phyloP scores from a whole-genome alignment of 208 protist species.

The Phytomonas serpens region DNA sequence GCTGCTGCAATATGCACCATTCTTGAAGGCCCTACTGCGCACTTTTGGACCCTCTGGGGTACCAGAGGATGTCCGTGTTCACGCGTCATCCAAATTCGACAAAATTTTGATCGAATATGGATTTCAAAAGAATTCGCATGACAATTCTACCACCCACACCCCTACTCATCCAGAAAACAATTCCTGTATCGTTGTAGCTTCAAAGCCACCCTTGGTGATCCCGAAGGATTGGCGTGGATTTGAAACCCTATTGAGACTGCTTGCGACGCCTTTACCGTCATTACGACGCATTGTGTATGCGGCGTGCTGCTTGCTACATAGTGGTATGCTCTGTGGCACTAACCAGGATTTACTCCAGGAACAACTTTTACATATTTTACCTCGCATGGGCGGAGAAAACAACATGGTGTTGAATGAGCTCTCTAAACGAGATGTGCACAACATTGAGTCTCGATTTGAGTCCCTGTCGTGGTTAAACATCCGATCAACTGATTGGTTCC shows the following conservation, averaged over 20 bases:
- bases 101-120: background rate
- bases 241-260: constrained; percentile 52
- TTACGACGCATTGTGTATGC: constrained; percentile 68
- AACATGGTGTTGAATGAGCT: constrained; percentile 58
- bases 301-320: constrained; percentile 55
- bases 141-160: background rate
- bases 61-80: constrained; percentile 35
- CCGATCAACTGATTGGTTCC: background rate
- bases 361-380: constrained; percentile 39
- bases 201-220: constrained; percentile 29
- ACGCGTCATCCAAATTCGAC: constrained; percentile 10
- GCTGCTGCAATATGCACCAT: constrained; percentile 23
- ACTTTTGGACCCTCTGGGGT: constrained; percentile 34
- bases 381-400: constrained; percentile 40
- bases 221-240: constrained; percentile 57
- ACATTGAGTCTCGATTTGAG: constrained; percentile 57
- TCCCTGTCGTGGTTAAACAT: background rate
- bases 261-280: constrained; percentile 54
- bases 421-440: constrained; percentile 33
- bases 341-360: constrained; percentile 29
- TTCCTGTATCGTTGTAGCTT: background rate
- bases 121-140: background rate
- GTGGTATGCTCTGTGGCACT: constrained; percentile 24
- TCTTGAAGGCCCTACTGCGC: constrained; percentile 51
- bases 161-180: background rate